phyloP scores from a whole-genome alignment of 2,329 filamentous ascomycete genomes.

The Samsoniella hepiali region DNA sequence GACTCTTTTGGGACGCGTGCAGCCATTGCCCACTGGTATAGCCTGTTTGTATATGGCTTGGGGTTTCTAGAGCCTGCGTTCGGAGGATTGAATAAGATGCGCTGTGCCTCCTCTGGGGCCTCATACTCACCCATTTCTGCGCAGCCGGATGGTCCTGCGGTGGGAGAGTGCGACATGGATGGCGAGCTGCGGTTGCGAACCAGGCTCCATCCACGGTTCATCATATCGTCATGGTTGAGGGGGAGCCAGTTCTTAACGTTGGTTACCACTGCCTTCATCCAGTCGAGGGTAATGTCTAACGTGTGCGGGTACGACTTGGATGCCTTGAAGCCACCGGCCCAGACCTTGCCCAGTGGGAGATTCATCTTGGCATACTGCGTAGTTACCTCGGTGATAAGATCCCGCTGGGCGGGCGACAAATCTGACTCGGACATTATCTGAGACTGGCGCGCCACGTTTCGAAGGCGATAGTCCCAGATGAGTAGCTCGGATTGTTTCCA shows the following conservation, averaged over 20 bases:
- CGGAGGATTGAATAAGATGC: conserved; percentile 48
- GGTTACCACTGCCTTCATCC: conserved; percentile 32
- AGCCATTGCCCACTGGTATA: conserved; percentile 39
- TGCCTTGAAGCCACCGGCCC: conserved; percentile 40
- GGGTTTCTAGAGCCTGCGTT: conserved; percentile 8
- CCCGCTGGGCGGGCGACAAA: conserved; percentile 45
- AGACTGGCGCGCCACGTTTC: conserved; percentile 24
- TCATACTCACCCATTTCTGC: conserved; percentile 15
- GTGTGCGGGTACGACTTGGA: conserved; percentile 27
- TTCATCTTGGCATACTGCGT: conserved; percentile 27
- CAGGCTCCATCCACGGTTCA: conserved; percentile 36
- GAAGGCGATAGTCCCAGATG: conserved; percentile 49
- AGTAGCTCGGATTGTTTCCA: conserved; percentile 45
- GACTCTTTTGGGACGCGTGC: conserved; percentile 13
- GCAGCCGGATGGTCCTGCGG: background rate
- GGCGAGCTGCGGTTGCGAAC: conserved; percentile 24
- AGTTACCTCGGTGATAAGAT: conserved; percentile 33
- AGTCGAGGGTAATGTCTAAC: conserved; percentile 42
- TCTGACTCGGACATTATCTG: conserved; percentile 29
- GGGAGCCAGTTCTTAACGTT: conserved; percentile 38
- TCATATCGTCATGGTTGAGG: conserved; percentile 28
- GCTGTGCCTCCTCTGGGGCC: conserved; percentile 24
- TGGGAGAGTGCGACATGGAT: background rate
- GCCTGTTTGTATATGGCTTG: conserved; percentile 35
- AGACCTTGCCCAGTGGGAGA: conserved; percentile 41